Base-by-base conservation (phyloP, 73 alveolate species). In the Paramecium biaurelia region DNA sequence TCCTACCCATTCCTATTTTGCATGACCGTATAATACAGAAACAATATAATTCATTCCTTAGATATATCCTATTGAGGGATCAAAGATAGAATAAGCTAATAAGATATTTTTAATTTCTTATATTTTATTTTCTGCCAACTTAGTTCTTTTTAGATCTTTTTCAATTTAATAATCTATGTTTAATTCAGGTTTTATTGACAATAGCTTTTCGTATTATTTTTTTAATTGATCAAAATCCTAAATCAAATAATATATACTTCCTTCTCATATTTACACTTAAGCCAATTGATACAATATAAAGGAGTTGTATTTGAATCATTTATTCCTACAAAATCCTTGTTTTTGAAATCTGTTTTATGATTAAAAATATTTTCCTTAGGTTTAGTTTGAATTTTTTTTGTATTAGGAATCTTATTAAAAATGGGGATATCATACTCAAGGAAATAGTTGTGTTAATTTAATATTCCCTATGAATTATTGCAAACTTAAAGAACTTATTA, bases 31-130 rank as follows among this genome's bases (percentile, higher is more conserved):
- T 30, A 67, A n/a, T 10, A 67, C 84, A 23, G 84, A 21, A 30
- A 20, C 84, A 2, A 67, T 67, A 67, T 32, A 67, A 67, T 67
- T 67, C 84, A 67, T 67, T 67, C 84, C 84, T 24, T 67, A 67
- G 0, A 67, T 32, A 67, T 67, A 67, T 26, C 84, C 84, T 4
- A 67, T 32, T 67, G 45, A 67, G 8, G 49, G 84, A 67, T 67
- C 84, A 67, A 30, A 67, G 5, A 67, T n/a, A 23, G 84, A 67
- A 67, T 67, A 67, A 30, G 84, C 45, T 67, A 67, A 32, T 26
- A 67, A 67, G 2, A 67, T 67, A n/a, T 67, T 67, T 67, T 24
- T 23, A 12, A 67, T 67, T 4, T 67, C 21, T 24, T 67, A 12
- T 4, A 30, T 4, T 6, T 24, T 23, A 21, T 67, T 23, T 32